Conservation (phyloP, 306 rosid genomes). For the Dryas alaskensis region DNA sequence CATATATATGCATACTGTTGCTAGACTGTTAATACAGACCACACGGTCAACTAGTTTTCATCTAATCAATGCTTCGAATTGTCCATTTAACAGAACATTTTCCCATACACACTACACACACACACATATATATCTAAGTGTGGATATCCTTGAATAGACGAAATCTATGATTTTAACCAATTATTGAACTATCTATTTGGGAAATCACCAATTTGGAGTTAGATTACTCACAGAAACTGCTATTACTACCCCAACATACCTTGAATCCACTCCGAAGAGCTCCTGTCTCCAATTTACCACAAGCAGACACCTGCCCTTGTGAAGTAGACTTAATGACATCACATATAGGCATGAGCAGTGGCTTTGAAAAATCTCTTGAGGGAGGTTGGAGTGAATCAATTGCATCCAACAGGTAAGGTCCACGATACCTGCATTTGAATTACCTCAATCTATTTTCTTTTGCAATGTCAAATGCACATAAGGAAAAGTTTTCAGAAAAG, state of each 20-base stretch:
- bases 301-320: constrained; percentile 78
- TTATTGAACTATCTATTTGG: constrained; percentile 13
- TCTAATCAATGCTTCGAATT: neutral
- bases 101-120: neutral
- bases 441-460: constrained; percentile 14
- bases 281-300: constrained; percentile 96
- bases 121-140: no score
- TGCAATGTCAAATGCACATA: constrained; percentile 1
- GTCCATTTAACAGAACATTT: neutral
- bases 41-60: neutral
- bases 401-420: constrained; percentile 81
- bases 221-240: constrained; percentile 17
- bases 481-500: neutral
- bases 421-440: constrained; percentile 67
- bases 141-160: neutral
- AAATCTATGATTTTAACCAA: neutral
- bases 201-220: constrained; percentile 23
- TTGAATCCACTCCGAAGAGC: constrained; percentile 86
- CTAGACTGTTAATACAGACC: neutral
- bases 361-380: constrained; percentile 76
- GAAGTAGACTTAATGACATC: constrained; percentile 67
- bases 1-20: no score
- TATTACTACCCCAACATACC: constrained; percentile 44
- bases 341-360: constrained; percentile 89
- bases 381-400: constrained; percentile 89